Base-by-base conservation (phyloP, 2,329 filamentous ascomycete species). In the Emericellopsis atlantica region DNA sequence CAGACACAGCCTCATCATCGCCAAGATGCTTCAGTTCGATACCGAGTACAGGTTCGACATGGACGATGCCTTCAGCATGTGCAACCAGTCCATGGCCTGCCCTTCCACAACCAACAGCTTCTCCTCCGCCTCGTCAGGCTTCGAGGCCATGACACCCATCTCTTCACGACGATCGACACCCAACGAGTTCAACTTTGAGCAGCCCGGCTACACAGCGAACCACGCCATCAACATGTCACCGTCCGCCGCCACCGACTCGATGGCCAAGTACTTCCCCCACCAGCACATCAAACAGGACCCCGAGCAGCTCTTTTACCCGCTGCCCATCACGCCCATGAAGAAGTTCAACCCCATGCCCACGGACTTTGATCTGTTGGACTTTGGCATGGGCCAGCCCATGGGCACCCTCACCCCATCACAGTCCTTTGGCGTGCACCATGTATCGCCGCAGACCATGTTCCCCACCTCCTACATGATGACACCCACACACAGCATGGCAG, bases 121-220 rank as follows among this genome's bases (percentile, higher is more conserved):
- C 47, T 64, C 62, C 6, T 61, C 61, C 8, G 54, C 57, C 24
- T 62, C 51, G 23, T 63, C 61, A 26, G 48, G 52, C 40, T 67
- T 64, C 56, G 64, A 64, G 33, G 57, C 64, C 22, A 67, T 61
- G 44, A 69, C 65, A 33, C 65, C 66, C 18, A 32, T n/a, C 36
- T 60, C 56, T 24, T 67, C 66, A 42, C 56, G 62, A 51, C 60
- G 64, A 42, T 67, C 65, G 36, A 63, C 63, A 15, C 63, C 65
- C 8, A 55, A 62, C 46, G 55, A 59, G 41, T 52, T 59, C 32
- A 50, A 49, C 39, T 49, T 66, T 45, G 59, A 62, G 36, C 63
- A 62, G 46, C 58, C 65, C 15, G 52, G 49, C 40, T 52, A 54
- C 31, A 43, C 39, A 22, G 43, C 48, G 32, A 35, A 52, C 23